These are phyloP conservation scores for Stephania cephalantha DNA, from an alignment of 164 flowering plant genomes.

Conservation along the genomic window DNA sequence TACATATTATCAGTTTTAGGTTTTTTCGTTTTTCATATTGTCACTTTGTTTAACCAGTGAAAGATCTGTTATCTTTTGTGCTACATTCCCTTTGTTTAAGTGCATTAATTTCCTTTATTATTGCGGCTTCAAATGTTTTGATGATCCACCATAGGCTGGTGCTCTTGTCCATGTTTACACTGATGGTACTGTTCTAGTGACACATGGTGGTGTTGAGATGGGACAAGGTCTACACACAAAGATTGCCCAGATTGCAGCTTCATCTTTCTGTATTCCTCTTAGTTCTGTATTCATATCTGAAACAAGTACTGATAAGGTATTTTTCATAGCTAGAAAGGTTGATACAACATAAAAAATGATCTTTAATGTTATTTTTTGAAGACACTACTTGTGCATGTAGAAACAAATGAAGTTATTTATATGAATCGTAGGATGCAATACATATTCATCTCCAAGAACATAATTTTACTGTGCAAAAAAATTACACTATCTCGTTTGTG, in stretches of 20 bases:
- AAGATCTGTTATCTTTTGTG: background rate
- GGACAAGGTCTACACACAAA: slow-evolving; percentile 99
- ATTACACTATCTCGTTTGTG: background rate
- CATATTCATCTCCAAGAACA: background rate
- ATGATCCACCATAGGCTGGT: slow-evolving; percentile 57
- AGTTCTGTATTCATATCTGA: slow-evolving; percentile 92
- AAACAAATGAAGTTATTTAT: background rate
- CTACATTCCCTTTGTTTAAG: background rate
- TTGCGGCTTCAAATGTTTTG: slow-evolving; percentile 1
- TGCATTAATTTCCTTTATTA: background rate
- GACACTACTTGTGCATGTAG: no score
- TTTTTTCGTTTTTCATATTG: background rate
- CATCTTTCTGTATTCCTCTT: slow-evolving; percentile 82
- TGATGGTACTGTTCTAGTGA: slow-evolving; percentile 94
- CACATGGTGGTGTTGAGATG: slow-evolving; percentile 99
- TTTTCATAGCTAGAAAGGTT: background rate
- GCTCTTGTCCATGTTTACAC: slow-evolving; percentile 97
- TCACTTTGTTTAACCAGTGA: background rate
- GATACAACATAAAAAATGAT: background rate
- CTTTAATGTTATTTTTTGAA: background rate
- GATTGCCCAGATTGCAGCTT: slow-evolving; percentile 95
- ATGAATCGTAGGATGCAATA: background rate
- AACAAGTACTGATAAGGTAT: slow-evolving; percentile 99
- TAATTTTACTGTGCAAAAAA: background rate
- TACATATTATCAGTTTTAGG: background rate